Conservation (phyloP, 768 basidiomycete genomes). For the Lactarius trivialis region DNA sequence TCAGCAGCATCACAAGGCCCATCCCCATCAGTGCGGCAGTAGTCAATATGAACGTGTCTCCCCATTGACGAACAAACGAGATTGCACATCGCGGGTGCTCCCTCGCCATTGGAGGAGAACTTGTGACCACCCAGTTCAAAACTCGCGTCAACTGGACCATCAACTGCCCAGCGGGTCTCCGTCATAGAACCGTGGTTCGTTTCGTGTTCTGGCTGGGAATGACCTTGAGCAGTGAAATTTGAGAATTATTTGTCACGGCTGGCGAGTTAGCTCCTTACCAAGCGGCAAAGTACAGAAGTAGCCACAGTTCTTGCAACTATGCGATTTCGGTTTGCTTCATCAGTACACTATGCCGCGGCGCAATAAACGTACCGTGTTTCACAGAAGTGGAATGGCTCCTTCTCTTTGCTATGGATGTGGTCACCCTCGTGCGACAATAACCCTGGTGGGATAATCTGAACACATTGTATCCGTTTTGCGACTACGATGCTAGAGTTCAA, state of each 20-base stretch:
- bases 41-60: slow-evolving; percentile 52
- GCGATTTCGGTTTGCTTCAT: background rate
- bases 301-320: slow-evolving; percentile 48
- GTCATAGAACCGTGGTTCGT: slow-evolving; percentile 62
- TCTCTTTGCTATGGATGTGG: slow-evolving; percentile 44
- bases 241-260: background rate
- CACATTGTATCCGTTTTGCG: slow-evolving; percentile 45
- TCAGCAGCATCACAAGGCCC: slow-evolving; percentile 38
- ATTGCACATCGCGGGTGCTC: slow-evolving; percentile 59
- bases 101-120: slow-evolving; percentile 47
- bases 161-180: slow-evolving; percentile 48
- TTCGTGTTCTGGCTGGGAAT: slow-evolving; percentile 54
- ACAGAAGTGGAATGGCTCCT: slow-evolving; percentile 46
- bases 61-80: slow-evolving; percentile 49
- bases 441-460: slow-evolving; percentile 40
- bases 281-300: slow-evolving; percentile 54
- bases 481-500: slow-evolving; percentile 29
- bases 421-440: slow-evolving; percentile 37
- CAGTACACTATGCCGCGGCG: background rate
- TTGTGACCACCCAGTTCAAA: slow-evolving; percentile 50
- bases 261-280: slow-evolving; percentile 31
- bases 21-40: slow-evolving; percentile 39
- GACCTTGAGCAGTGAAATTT: slow-evolving; percentile 35
- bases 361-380: slow-evolving; percentile 37
- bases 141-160: slow-evolving; percentile 43